Evolutionary conservation across 176 grass and related monocot species (phyloP).

Genomic region (Bothriochloa decipiens): DNA sequence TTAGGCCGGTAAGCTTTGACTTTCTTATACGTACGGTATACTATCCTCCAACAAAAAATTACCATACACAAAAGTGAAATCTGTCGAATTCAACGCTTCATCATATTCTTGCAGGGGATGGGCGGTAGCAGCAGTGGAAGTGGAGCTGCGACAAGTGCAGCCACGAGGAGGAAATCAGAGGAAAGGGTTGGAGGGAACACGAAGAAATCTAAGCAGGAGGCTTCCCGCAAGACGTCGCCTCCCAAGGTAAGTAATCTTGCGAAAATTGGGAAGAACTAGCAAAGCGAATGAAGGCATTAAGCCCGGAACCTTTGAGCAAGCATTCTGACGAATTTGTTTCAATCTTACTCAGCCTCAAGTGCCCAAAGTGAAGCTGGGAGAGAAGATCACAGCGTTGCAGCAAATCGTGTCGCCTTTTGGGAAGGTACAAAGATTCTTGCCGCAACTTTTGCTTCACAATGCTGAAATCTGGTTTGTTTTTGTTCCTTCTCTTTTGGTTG

Average conservation of each 20-base stretch:
- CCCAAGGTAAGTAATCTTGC: conserved; percentile 28
- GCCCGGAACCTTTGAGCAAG: background rate
- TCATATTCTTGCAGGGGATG: conserved; percentile 41
- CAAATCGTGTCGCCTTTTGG: conserved; percentile 87
- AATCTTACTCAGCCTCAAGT: conserved; percentile 42
- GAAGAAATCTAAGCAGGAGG: conserved; percentile 53
- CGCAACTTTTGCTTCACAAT: background rate
- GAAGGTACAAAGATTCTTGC: conserved; percentile 59
- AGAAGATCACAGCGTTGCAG: conserved; percentile 76
- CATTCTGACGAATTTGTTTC: conserved; percentile 20
- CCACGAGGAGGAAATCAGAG: conserved; percentile 52
- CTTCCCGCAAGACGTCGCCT: conserved; percentile 20
- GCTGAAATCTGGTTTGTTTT: background rate
- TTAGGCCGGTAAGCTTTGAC: conserved; percentile 22
- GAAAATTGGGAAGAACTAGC: background rate
- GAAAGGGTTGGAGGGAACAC: conserved; percentile 26
- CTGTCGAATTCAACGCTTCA: background rate
- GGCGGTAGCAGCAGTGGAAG: conserved; percentile 35
- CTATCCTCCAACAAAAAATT: no score
- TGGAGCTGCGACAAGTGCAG: conserved; percentile 25
- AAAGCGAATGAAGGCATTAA: background rate
- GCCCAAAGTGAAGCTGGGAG: conserved; percentile 63
- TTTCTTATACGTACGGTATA: no score
- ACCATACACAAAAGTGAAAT: background rate
- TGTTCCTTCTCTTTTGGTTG: conserved; percentile 9